Evolutionary conservation across 768 basidiomycete genomes (phyloP), one percentile per base, ranked within the genome.

Genomic region (Heimioporus sp.): DNA sequence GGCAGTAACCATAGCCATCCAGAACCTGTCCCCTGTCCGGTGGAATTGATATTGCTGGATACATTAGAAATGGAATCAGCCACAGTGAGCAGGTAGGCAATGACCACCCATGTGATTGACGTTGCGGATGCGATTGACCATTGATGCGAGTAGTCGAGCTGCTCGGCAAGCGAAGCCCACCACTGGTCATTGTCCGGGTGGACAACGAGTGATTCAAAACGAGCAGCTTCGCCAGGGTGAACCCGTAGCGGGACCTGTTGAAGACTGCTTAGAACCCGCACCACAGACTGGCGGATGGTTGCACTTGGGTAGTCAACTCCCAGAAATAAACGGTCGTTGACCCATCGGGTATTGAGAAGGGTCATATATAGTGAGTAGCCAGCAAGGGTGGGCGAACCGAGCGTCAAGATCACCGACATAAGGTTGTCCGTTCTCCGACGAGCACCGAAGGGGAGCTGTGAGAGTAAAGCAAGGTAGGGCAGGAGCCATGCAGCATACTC

Each of bases 401-500:
- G 58, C 1, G 75, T 71, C 32, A 80, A 62, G 10, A 80, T 13
- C n/a, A 71, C 69, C 4, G 76, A 73, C 54, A 70, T 65, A 37
- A 78, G 59, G 46, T 79, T 76, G n/a, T 76, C 75, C 17, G 67
- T 53, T 24, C 60, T 70, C 47, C 70, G 68, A 10, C 57, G 64
- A 28, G 72, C 67, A 7, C 77, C 77, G 21, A 77, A 80, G 0
- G 77, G 79, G n/a, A 80, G 71, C 41, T 78, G 77, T 0, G 76
- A 76, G 19, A 79, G 62, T 10, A 79, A 54, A 1, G 78, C 76
- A 12, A 80, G 67, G 68, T 75, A 78, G 5, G 79, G 79, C 7
- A 80, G 49, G 4, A 79, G 64, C 79, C 78, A 79, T 0, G 75
- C 56, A 10, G 68, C 64, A 55, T 73, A 77, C 42, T 75, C n/a